These are phyloP conservation scores for Aspergillus transmontanensis DNA, from an alignment of 2,329 filamentous ascomycete species.

Conservation along the genomic window DNA sequence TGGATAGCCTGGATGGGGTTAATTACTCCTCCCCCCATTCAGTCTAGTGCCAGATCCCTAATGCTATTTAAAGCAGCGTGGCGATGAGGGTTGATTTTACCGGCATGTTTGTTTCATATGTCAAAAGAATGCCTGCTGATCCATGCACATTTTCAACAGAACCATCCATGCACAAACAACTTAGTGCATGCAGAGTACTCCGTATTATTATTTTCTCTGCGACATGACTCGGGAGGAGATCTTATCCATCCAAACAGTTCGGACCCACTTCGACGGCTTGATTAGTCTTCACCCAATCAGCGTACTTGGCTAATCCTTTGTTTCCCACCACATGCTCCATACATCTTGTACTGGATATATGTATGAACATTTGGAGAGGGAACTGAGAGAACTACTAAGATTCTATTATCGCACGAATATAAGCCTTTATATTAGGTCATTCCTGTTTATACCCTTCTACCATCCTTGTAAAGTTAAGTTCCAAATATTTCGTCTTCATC, in stretches of 20 bases:
- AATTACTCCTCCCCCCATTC: background rate
- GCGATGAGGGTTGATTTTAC: background rate
- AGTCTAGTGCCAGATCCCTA: background rate
- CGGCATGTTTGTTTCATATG: too few species aligned
- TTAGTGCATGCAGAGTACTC: too few species aligned
- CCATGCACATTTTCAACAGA: background rate
- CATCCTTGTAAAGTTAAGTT: background rate
- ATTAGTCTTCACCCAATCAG: background rate
- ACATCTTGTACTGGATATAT: too few species aligned
- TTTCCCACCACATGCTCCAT: too few species aligned
- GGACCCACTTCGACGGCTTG: background rate
- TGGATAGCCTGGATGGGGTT: too few species aligned
- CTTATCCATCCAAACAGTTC: background rate
- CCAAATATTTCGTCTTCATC: background rate
- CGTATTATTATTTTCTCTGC: background rate
- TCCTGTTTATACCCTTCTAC: background rate
- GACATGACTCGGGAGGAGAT: background rate
- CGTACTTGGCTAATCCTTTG: background rate
- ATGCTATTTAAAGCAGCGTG: constrained; percentile 4
- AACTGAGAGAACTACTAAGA: background rate
- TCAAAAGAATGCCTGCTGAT: background rate
- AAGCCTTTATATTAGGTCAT: background rate
- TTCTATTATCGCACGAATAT: background rate
- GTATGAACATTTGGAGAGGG: background rate
- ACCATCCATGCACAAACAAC: background rate